Conservation (phyloP, 2,329 filamentous ascomycete genomes). For the Alternaria conjuncta region DNA sequence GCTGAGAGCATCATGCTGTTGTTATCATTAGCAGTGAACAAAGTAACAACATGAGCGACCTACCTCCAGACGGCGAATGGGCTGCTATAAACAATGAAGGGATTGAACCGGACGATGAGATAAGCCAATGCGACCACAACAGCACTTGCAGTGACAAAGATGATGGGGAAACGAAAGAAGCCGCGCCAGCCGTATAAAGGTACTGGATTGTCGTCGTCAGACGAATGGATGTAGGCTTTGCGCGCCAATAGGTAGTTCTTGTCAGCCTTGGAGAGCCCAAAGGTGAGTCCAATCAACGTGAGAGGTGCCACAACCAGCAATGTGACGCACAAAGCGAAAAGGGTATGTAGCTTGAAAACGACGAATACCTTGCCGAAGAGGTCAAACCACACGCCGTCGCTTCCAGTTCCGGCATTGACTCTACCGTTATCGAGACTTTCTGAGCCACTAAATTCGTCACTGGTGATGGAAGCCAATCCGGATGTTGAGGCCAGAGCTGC, state of each 20-base stretch:
- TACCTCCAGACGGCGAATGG: slow-evolving; percentile 79
- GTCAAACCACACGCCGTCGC: slow-evolving; percentile 89
- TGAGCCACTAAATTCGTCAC: slow-evolving; percentile 70
- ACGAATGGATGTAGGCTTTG: slow-evolving; percentile 65
- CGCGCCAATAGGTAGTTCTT: slow-evolving; percentile 89
- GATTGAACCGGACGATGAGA: slow-evolving; percentile 82
- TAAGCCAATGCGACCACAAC: slow-evolving; percentile 76
- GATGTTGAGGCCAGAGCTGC: slow-evolving; percentile 77
- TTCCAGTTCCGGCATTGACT: slow-evolving; percentile 70
- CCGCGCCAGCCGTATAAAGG: slow-evolving; percentile 78
- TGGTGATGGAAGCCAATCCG: slow-evolving; percentile 71
- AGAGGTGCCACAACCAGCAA: slow-evolving; percentile 82
- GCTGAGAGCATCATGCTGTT: slow-evolving; percentile 77
- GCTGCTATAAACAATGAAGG: slow-evolving; percentile 88
- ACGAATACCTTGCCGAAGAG: slow-evolving; percentile 82
- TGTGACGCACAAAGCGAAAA: slow-evolving; percentile 88
- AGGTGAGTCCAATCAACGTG: slow-evolving; percentile 71
- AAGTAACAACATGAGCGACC: background rate
- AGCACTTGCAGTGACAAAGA: slow-evolving; percentile 70
- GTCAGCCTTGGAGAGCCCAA: slow-evolving; percentile 71
- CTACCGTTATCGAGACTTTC: slow-evolving; percentile 60
- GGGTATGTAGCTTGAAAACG: slow-evolving; percentile 77
- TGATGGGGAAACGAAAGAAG: slow-evolving; percentile 81
- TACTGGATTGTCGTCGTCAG: slow-evolving; percentile 66
- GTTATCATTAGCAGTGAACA: slow-evolving; percentile 2